A percentile compares a stretch with the other conserved stretches of the same genome.
Conservation (phyloP, 768 basidiomycete species). For the Galerina sulciceps region DNA sequence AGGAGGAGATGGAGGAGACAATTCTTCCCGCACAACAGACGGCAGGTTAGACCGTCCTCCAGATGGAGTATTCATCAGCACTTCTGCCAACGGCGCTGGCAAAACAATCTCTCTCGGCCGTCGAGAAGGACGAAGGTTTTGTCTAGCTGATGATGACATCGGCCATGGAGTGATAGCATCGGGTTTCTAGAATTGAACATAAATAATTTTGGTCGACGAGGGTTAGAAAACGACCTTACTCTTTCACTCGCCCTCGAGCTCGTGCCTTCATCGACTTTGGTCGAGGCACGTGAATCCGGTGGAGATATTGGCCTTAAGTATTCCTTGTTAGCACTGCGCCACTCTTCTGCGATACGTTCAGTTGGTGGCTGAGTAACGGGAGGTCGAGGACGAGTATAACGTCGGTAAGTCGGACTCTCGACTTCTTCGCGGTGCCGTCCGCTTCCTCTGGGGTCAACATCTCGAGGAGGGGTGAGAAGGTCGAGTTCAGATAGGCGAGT, state of each 20-base stretch:
- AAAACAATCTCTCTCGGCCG: conserved; percentile 35
- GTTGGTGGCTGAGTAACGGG: conserved; percentile 20
- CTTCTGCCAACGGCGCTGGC: conserved; percentile 21
- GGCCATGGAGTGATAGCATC: not conserved
- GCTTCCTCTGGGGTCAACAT: not conserved
- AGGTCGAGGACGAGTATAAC: not conserved
- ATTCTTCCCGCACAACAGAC: not conserved
- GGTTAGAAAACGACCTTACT: not conserved
- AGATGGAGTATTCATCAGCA: conserved; percentile 13
- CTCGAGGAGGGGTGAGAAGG: conserved; percentile 36
- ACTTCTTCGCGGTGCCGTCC: not conserved
- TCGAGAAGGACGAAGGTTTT: conserved; percentile 23
- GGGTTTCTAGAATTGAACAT: not conserved
- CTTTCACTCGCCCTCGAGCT: too few species aligned
- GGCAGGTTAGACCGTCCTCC: not conserved
- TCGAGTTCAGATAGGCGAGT: conserved; percentile 42
- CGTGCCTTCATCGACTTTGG: too few species aligned
- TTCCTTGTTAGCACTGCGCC: conserved; percentile 33
- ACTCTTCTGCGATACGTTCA: conserved; percentile 34
- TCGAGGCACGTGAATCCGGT: not conserved
- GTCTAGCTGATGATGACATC: not conserved
- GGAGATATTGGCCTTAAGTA: conserved; percentile 17
- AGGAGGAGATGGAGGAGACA: not conserved
- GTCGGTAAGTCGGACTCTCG: not conserved
- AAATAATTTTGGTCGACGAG: not conserved